Evolutionary conservation across 2,329 filamentous ascomycete genomes (phyloP).

Genomic region (Colletotrichum brevisporum): DNA sequence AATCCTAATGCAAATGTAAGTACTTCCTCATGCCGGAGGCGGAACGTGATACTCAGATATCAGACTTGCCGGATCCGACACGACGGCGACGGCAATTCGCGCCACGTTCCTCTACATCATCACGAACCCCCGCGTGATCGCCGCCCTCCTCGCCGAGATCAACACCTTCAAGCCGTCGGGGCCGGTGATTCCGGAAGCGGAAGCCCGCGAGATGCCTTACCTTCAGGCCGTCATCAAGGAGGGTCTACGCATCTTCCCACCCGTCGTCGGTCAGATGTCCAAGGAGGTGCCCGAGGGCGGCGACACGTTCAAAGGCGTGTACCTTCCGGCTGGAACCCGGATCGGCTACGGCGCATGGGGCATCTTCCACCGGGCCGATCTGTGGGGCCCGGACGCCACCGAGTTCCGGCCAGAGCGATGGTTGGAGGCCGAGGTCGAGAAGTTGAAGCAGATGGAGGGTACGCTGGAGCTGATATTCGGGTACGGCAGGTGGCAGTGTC

Average conservation of each 20-base stretch:
- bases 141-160: slow-evolving; percentile 62
- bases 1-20: slow-evolving; percentile 54
- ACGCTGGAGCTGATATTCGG: slow-evolving; percentile 56
- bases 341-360: slow-evolving; percentile 53
- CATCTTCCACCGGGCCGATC: slow-evolving; percentile 44
- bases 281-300: slow-evolving; percentile 54
- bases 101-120: slow-evolving; percentile 68
- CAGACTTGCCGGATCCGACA: slow-evolving; percentile 70
- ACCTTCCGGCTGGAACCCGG: slow-evolving; percentile 51
- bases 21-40: slow-evolving; percentile 58
- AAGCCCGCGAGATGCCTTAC: slow-evolving; percentile 58
- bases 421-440: slow-evolving; percentile 46
- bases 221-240: slow-evolving; percentile 67
- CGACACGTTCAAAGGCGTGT: slow-evolving; percentile 51
- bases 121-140: slow-evolving; percentile 61
- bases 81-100: slow-evolving; percentile 69
- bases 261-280: slow-evolving; percentile 54
- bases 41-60: slow-evolving; percentile 37
- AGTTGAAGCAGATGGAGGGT: slow-evolving; percentile 51
- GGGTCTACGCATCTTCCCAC: slow-evolving; percentile 56
- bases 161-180: slow-evolving; percentile 43
- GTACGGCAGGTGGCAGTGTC: slow-evolving; percentile 55
- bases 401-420: slow-evolving; percentile 40
- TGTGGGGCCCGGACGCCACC: slow-evolving; percentile 35
- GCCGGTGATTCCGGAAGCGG: slow-evolving; percentile 48